A percentile compares a stretch with the other conserved stretches of the same genome.
Evolutionary conservation across 768 basidiomycete species (phyloP).

Genomic region (Tulasnella sp.): DNA sequence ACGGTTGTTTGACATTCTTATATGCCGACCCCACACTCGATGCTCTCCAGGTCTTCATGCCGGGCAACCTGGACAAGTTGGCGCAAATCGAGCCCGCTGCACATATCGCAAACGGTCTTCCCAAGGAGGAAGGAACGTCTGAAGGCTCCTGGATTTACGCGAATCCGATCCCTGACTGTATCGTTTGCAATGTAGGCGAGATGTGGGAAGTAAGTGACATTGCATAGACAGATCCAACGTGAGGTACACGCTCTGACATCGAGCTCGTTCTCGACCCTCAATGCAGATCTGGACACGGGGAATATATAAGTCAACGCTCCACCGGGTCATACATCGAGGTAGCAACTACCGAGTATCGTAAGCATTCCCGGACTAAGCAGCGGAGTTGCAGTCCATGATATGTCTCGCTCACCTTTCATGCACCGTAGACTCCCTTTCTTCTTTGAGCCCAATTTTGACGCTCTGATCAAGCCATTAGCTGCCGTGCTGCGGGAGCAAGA

Average conservation of each 20-base stretch:
- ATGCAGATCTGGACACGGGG: conserved; percentile 83
- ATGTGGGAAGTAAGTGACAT: conserved; percentile 38
- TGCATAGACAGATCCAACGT: not conserved
- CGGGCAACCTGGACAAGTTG: conserved; percentile 24
- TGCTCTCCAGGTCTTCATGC: conserved; percentile 72
- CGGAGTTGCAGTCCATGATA: no score
- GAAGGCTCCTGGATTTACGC: conserved; percentile 72
- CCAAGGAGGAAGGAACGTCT: conserved; percentile 42
- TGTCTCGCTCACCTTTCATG: not conserved
- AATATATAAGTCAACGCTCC: conserved; percentile 78
- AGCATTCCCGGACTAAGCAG: conserved; percentile 22
- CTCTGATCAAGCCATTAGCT: conserved; percentile 51
- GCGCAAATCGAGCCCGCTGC: not conserved
- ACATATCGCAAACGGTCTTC: conserved; percentile 16
- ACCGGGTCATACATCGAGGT: conserved; percentile 70
- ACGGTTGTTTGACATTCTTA: conserved; percentile 89
- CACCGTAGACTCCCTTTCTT: conserved; percentile 71
- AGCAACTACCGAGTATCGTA: conserved; percentile 71
- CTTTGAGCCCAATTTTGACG: conserved; percentile 82
- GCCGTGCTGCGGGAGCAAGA: conserved; percentile 40
- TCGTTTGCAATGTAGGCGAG: conserved; percentile 88
- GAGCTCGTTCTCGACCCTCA: not conserved
- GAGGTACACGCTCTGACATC: no score
- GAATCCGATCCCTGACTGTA: conserved; percentile 68
- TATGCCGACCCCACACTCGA: conserved; percentile 67